Base-by-base conservation (phyloP, 768 basidiomycete species). In the Mycena pura region DNA sequence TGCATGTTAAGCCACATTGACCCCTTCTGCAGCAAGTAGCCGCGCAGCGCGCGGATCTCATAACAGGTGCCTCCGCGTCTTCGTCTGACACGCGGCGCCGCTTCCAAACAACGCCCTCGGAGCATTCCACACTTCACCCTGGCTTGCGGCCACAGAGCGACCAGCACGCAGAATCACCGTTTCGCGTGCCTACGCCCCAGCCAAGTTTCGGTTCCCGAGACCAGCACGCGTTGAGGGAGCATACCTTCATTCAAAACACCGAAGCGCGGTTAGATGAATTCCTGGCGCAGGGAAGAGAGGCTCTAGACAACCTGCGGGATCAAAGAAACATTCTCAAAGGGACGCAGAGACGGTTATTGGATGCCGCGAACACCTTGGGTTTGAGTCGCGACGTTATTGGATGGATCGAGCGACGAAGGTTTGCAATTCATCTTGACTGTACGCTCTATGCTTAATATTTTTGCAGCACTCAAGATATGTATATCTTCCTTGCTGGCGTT, bases 341-440 rank as follows among this genome's bases (percentile, higher is more conserved):
- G n/a, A 98, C 97, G 0, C 91, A 93, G 71, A 84, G 87, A 67
- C 83, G 92, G 54, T 75, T 99, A 48, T 76, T 97, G 57, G 90
- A 93, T 71, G 90, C 94, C 40, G 97, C 96, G 45, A 98, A 97
- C 74, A 97, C 95, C 24, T 76, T 99, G 59, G 97, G 97, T 0
- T 77, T 99, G 71, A 95, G 95, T 74, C 83, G 95, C 61, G 86
- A 96, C 71, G 96, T 96, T 31, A 98, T 99, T 74, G 89, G 92
- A 7, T 99, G 96, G 94, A 96, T 99, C 65, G 97, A 99, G 72
- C 85, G 89, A 63, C 82, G 97, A 74, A 97, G 93, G 95, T 94
- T 63, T 59, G 86, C 81, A 13, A 25, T 40, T 57, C n/a, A 40
- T 45, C 24, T 25, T 40, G 22, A 40, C 51, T 34, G 43, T 15